phyloP scores from a whole-genome alignment of 495 filamentous ascomycete species.

The Lasiosphaeria miniovina region DNA sequence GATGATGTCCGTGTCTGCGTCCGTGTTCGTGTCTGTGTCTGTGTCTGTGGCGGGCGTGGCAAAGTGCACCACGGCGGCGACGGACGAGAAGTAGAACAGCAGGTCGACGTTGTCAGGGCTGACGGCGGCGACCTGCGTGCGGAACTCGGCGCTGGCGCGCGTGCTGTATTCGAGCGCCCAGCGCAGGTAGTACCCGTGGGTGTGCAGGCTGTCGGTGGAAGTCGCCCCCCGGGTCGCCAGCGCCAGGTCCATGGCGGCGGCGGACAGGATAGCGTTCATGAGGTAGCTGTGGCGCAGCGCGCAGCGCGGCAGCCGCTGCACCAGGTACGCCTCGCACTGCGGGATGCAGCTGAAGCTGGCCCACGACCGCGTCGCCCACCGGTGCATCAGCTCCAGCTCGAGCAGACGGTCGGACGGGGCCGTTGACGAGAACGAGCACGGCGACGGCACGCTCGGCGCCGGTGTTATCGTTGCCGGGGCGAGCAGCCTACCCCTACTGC shows the following conservation, averaged over 20 bases:
- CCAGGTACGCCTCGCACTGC: constrained; percentile 10
- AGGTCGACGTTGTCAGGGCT: constrained; percentile 9
- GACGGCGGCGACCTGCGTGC: neutral
- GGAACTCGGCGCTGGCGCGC: constrained; percentile 4
- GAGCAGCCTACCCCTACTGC: neutral
- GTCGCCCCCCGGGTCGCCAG: neutral
- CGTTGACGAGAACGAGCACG: neutral
- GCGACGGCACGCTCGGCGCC: neutral
- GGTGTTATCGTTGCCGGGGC: neutral
- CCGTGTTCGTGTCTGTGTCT: neutral
- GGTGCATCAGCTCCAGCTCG: constrained; percentile 12
- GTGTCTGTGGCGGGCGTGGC: neutral
- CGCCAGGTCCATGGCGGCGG: constrained; percentile 6
- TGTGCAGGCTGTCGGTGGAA: neutral
- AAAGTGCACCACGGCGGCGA: constrained; percentile 5
- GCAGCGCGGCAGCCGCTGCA: constrained; percentile 3
- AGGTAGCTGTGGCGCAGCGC: constrained; percentile 9
- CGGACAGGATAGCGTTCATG: constrained; percentile 8
- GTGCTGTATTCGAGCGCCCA: constrained; percentile 1
- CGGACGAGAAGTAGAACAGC: constrained; percentile 6
- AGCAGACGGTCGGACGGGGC: constrained; percentile 1
- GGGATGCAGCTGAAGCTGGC: constrained; percentile 4
- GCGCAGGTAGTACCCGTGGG: neutral
- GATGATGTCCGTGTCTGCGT: neutral
- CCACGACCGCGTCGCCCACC: constrained; percentile 10